Conservation (phyloP, 169 alveolate genomes). For the Plasmodium berghei region DNA sequence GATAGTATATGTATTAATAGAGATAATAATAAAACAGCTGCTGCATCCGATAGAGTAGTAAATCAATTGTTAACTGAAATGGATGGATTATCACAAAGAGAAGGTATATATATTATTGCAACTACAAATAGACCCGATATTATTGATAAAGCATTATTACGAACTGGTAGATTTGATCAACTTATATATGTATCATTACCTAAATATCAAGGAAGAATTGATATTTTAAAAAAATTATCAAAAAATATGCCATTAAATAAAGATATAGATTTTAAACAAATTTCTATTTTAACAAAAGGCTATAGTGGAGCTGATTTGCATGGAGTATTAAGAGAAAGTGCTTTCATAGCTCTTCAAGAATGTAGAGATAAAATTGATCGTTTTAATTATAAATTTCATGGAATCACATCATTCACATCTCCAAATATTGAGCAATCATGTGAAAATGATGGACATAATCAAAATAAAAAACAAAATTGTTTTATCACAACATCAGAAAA, state of each 20-base stretch:
- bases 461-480: too few relatives aligned
- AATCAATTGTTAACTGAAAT: slow-evolving; percentile 98
- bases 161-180: slow-evolving; percentile 95
- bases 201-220: slow-evolving; percentile 91
- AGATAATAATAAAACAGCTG: slow-evolving; percentile 86
- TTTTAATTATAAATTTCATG: too few relatives aligned
- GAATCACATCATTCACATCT: too few relatives aligned
- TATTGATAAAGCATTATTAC: slow-evolving; percentile 98
- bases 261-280: slow-evolving; percentile 82
- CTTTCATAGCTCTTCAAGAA: slow-evolving; percentile 88
- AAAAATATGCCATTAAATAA: slow-evolving; percentile 91
- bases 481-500: too few relatives aligned
- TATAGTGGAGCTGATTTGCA: slow-evolving; percentile 98
- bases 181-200: slow-evolving; percentile 98
- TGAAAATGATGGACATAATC: too few relatives aligned
- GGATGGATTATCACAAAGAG: slow-evolving; percentile 95
- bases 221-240: slow-evolving; percentile 91
- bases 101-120: slow-evolving; percentile 97
- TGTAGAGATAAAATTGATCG: slow-evolving; percentile 68
- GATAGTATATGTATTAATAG: slow-evolving; percentile 97
- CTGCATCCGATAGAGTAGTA: slow-evolving; percentile 97
- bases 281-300: slow-evolving; percentile 91
- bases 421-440: too few relatives aligned
- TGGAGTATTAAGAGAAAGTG: slow-evolving; percentile 95
- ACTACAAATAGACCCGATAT: slow-evolving; percentile 99